Evolutionary conservation across 2,329 filamentous ascomycete genomes (phyloP).

Genomic region (Aspergillus viridinutans): DNA sequence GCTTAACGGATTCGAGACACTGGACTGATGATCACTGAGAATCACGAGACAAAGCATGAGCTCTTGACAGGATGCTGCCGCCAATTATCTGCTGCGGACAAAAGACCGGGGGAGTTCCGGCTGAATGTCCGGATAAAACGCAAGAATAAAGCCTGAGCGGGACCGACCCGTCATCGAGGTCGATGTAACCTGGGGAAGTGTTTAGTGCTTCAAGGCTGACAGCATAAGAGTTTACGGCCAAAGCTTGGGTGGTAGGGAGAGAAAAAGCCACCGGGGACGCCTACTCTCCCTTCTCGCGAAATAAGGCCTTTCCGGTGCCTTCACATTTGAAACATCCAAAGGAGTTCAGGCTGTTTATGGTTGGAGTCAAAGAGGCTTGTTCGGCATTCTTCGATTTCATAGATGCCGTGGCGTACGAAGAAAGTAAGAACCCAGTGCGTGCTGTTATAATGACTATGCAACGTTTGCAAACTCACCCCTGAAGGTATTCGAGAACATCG

Average conservation of each 20-base stretch:
- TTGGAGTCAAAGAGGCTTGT: background rate
- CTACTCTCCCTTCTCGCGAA: background rate
- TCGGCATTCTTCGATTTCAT: background rate
- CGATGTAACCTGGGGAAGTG: background rate
- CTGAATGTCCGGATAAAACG: conserved; percentile 4
- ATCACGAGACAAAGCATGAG: background rate
- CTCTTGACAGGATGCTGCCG: background rate
- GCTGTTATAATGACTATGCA: background rate
- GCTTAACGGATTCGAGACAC: background rate
- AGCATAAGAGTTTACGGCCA: background rate
- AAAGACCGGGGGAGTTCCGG: background rate
- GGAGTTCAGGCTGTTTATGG: too few relatives aligned
- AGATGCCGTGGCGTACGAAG: background rate
- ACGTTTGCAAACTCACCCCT: background rate
- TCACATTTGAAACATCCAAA: background rate
- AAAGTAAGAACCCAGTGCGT: background rate
- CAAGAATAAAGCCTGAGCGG: background rate
- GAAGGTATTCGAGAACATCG: background rate
- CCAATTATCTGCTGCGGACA: background rate
- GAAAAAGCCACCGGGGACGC: background rate
- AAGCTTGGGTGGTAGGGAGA: background rate
- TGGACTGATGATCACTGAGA: background rate
- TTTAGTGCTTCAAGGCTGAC: background rate
- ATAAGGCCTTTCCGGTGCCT: background rate
- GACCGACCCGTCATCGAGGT: background rate